These are phyloP conservation scores for Phellinidium pouzarii DNA, from an alignment of 1,284 basidiomycete species.

Conservation along the genomic window DNA sequence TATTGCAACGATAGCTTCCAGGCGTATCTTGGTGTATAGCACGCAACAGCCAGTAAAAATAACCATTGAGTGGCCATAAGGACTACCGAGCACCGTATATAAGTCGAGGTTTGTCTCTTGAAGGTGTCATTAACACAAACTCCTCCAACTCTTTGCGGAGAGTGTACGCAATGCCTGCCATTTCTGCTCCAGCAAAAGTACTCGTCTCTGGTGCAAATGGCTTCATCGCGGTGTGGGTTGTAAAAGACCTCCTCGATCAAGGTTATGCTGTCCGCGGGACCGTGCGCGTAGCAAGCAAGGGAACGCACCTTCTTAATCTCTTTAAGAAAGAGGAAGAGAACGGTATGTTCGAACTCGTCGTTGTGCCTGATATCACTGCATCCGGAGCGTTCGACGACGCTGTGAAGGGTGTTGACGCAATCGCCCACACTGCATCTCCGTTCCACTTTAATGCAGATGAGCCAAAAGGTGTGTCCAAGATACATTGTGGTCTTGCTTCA, in stretches of 20 bases:
- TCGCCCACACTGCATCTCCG: slow-evolving; percentile 42
- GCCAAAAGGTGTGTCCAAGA: slow-evolving; percentile 28
- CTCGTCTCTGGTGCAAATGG: slow-evolving; percentile 39
- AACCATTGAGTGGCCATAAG: too few species aligned
- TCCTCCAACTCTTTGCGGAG: too few species aligned
- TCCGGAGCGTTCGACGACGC: slow-evolving; percentile 60
- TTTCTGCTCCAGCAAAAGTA: slow-evolving; percentile 33
- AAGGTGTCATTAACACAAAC: too few species aligned
- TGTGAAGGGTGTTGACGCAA: slow-evolving; percentile 57
- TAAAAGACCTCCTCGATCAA: slow-evolving; percentile 33
- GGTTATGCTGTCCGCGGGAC: slow-evolving; percentile 49
- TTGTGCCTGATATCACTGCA: slow-evolving; percentile 16
- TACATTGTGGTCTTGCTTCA: neutral
- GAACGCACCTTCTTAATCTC: slow-evolving; percentile 35
- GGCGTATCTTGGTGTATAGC: too few species aligned
- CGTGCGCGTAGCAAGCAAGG: slow-evolving; percentile 47
- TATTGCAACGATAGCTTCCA: too few species aligned
- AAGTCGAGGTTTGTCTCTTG: too few species aligned
- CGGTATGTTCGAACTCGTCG: slow-evolving; percentile 14
- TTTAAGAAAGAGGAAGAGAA: slow-evolving; percentile 25
- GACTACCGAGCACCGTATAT: too few species aligned
- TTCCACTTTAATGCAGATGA: slow-evolving; percentile 31
- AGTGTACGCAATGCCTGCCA: slow-evolving; percentile 35
- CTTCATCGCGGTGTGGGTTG: slow-evolving; percentile 37
- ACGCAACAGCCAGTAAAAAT: too few species aligned